Evolutionary conservation across 805 yeast species (phyloP), one percentile per base, ranked within the genome.

Genomic region (Lipomyces sp.): DNA sequence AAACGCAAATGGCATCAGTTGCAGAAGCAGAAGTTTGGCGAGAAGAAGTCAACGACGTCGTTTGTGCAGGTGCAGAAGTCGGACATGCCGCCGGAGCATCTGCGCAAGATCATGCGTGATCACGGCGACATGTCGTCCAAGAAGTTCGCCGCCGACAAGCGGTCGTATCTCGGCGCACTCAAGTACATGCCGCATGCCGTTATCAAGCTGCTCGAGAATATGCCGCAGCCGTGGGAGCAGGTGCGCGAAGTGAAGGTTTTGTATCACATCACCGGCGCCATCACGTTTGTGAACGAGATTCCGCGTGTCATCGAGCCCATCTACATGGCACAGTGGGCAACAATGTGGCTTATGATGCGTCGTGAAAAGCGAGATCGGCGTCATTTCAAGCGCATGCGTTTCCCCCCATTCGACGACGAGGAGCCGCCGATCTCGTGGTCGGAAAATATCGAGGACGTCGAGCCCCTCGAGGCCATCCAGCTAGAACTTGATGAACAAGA

Each of bases 211-310:
- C 64, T 93, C 35, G 98, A 93, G 63, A 89, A 88, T 63, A 91
- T 93, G 91, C 99, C 99, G 0, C 95, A 89, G 65, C 99, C 99
- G 0, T 93, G 99, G 99, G 98, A 93, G 66, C 78, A 80, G 45
- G 71, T 77, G 1, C 86, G 86, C 55, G 95, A 86, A 39, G 98
- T 93, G 21, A 81, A 78, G 51, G 98, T 91, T 5, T 68, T 91
- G 37, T 93, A 93, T 65, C 99, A 93, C 63, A 77, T 78, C 19
- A 81, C 93, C 0, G 98, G 98, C 23, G 97, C 98, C 13, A 84
- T 93, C 18, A 88, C 98, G 0, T 89, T 93, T 73, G 96, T 93
- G 19, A 84, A 91, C 65, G 98, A 93, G 65, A 75, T 79, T 3
- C 97, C 98, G 0, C 73, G 95, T 59, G 98, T 93, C 3, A 84